These are phyloP conservation scores for Pelargonium cotyledonis DNA, from an alignment of 441 rosid species.

Conservation along the genomic window DNA sequence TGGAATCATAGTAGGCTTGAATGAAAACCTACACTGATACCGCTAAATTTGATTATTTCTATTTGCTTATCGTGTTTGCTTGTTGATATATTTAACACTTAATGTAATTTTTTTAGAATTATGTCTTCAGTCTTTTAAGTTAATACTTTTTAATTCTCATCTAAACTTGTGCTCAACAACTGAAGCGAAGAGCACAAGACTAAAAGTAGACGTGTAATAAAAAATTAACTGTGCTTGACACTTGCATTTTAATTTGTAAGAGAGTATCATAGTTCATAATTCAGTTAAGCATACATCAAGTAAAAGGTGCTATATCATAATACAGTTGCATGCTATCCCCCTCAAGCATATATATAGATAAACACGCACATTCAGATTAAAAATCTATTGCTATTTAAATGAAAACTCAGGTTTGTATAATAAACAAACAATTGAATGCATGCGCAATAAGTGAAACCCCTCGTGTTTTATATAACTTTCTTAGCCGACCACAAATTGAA, in stretches of 20 bases:
- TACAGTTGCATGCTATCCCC: conserved; percentile 1
- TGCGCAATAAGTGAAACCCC: background rate
- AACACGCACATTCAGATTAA: background rate
- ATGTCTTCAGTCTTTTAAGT: no score
- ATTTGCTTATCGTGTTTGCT: background rate
- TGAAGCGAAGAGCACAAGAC: background rate
- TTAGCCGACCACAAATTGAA: background rate
- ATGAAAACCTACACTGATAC: no score
- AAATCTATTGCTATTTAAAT: background rate
- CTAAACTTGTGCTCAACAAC: background rate
- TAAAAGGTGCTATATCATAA: background rate
- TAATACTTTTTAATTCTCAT: background rate
- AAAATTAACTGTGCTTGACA: background rate
- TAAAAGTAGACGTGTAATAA: background rate
- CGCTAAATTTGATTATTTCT: no score
- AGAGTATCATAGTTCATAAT: background rate
- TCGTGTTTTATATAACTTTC: background rate
- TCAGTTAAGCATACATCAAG: background rate
- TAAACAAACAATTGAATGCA: background rate
- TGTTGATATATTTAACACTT: background rate
- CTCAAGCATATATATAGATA: background rate
- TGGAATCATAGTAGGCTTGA: no score
- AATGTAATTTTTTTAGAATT: background rate
- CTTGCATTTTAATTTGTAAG: background rate
- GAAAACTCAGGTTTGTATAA: background rate